Evolutionary conservation across 371 early-diverging fungal genomes (phyloP), one percentile per base, ranked within the genome.

Genomic region (Batkoa obscura): DNA sequence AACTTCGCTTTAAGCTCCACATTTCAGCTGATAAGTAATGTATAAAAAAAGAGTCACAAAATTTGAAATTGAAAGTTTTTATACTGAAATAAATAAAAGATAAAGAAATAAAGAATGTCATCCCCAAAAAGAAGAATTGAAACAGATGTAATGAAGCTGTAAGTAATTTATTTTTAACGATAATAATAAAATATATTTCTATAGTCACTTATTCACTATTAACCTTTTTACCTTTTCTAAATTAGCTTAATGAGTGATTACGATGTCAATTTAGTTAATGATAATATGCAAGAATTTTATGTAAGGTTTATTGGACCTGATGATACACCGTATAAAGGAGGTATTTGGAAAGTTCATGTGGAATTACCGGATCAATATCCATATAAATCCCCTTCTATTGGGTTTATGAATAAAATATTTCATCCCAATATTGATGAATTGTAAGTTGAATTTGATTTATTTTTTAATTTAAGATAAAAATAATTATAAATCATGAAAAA

Each of bases 401-500:
- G 99, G 31, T 99, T 99, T 68, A 86, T 88, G 76, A 98, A 97
- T 74, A 90, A 87, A 71, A 96, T 99, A 60, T 99, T 93, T 70
- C 99, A 99, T 65, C 99, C 99, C 36, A 99, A 99, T 71, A 95
- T 99, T 59, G 99, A 99, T 72, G 99, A 99, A 73, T 73, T 93
- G 83, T 89, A 69, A 70, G 81, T 47, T 39, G 23, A 23, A 23
- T 23, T 23, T 23, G 23, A 23, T 23, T 23, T 23, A 23, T 23
- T 23, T 23, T 23, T 23, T 23, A 23, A 23, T 23, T 23, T 23
- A 23, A 23, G 23, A 23, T 23, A 23, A 23, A 23, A 23, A 23
- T 23, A 23, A 23, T 23, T 23, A 23, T 23, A 23, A 23, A 23
- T 23, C 23, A 23, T 23, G 23, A 23, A 23, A 23, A 23, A 23